A percentile compares a stretch with the other conserved stretches of the same genome.
Evolutionary conservation across 1,284 basidiomycete genomes (phyloP).

Genomic region (Malassezia dermatis): DNA sequence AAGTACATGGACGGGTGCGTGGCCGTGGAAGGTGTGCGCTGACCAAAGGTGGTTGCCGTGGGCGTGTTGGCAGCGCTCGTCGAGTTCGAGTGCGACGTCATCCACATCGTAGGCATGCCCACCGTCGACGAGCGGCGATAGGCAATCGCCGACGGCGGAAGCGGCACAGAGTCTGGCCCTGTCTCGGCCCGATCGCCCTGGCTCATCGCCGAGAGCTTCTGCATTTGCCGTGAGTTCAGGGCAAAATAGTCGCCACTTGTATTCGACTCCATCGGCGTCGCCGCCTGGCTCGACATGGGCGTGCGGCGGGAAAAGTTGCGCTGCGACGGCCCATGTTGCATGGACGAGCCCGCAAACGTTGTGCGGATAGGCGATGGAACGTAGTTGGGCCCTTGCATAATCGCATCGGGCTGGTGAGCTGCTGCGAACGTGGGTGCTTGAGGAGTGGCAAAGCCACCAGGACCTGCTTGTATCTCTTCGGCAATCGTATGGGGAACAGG

Average conservation of each 20-base stretch:
- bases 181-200: not conserved
- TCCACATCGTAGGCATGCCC: constrained; percentile 12
- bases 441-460: constrained; percentile 6
- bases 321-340: not conserved
- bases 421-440: not conserved
- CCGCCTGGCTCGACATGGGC: not conserved
- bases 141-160: constrained; percentile 2
- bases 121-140: constrained; percentile 3
- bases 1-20: not conserved
- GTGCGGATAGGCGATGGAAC: not conserved
- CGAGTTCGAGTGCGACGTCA: constrained; percentile 4
- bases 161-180: constrained; percentile 1
- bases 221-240: not conserved
- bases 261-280: not conserved
- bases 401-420: not conserved
- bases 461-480: not conserved
- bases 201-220: not conserved
- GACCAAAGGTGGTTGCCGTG: not conserved
- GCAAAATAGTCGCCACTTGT: not conserved
- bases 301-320: not conserved
- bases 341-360: not conserved
- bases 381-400: not conserved
- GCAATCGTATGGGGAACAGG: constrained; percentile 6
- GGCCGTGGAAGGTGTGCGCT: not conserved
- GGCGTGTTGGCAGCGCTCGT: not conserved